Conservation (phyloP, 2,329 filamentous ascomycete genomes). For the Aspergillus sp. region DNA sequence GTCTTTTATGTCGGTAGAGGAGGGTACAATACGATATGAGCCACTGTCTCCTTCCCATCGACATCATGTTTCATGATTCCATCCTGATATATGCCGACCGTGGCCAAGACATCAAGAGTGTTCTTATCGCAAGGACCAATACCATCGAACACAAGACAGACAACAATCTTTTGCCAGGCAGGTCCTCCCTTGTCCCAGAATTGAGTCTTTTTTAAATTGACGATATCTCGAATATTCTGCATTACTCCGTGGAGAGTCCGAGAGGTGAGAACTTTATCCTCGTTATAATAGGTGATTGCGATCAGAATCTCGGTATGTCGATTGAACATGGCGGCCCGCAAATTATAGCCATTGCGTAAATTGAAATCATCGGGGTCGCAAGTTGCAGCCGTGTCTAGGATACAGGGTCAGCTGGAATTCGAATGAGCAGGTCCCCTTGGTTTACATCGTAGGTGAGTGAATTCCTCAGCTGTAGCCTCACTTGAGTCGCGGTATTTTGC, state of each 20-base stretch:
- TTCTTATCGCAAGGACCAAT: constrained; percentile 98
- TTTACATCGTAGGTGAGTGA: constrained; percentile 89
- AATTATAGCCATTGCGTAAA: constrained; percentile 97
- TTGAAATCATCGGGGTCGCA: constrained; percentile 99
- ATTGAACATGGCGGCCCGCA: constrained; percentile 98
- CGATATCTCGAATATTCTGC: constrained; percentile 98
- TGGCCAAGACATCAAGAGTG: constrained; percentile 87
- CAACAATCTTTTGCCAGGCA: constrained; percentile 99
- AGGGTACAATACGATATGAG: constrained; percentile 63
- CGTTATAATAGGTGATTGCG: constrained; percentile 98
- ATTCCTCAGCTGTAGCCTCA: constrained; percentile 91
- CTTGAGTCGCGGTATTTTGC: constrained; percentile 83
- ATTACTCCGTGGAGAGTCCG: constrained; percentile 96
- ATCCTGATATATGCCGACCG: constrained; percentile 94
- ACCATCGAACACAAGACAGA: constrained; percentile 95
- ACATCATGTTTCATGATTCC: constrained; percentile 98
- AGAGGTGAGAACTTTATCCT: constrained; percentile 90
- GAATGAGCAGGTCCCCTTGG: background rate
- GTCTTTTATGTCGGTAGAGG: too few relatives aligned
- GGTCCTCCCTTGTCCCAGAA: constrained; percentile 99
- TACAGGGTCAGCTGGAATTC: background rate
- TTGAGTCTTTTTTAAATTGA: constrained; percentile 97
- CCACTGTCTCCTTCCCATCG: constrained; percentile 92
- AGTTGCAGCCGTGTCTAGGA: constrained; percentile 81
- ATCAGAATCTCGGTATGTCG: constrained; percentile 95